Base-by-base conservation (phyloP, 1,139 yeast genomes). In the Saccharomycopsis phalli region DNA sequence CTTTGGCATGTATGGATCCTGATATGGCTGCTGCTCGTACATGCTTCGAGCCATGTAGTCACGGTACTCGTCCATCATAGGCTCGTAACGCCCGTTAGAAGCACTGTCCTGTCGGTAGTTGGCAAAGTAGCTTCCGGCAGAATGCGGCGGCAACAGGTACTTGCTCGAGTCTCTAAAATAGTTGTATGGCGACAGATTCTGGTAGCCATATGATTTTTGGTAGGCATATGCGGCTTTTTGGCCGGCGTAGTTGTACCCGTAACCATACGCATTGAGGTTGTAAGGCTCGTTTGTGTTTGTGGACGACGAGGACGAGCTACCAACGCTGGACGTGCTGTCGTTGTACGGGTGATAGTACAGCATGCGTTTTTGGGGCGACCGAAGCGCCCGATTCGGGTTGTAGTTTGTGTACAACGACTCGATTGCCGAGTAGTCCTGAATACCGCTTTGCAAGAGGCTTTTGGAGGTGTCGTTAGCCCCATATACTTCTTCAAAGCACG, bases 401-500 rank as follows among this genome's bases (percentile, higher is more conserved):
- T 10, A 33, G 18, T 19, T 33, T 6, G 27, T 10, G 25, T 19
- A 16, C 25, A 22, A n/a, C n/a, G 32, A 20, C 25, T 33, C 36
- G 32, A 33, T 33, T 8, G 36, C 36, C n/a, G 30, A 28, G 31
- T 26, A 37, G 23, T 36, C 34, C 13, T 11, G 10, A 4, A 26
- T 17, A 14, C 40, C 44, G 20, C 30, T 36, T 7, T 10, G 14
- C n/a, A 39, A 19, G 5, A 17, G 6, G 13, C 20, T 14, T 11
- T 31, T 30, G 21, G n/a, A 23, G 11, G 31, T n/a, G 29, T 38
- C 36, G 5, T 36, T 35, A 11, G 18, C 17, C 4, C 34, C 39
- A 33, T 42, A 42, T 6, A 40, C 22, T 4, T 33, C 33, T n/a
- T 36, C 44, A 8, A 21, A 27, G 8, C 29, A 10, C 18, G 32